Conservation (phyloP, 1,284 basidiomycete genomes). For the Paramarasmius palmivorus region DNA sequence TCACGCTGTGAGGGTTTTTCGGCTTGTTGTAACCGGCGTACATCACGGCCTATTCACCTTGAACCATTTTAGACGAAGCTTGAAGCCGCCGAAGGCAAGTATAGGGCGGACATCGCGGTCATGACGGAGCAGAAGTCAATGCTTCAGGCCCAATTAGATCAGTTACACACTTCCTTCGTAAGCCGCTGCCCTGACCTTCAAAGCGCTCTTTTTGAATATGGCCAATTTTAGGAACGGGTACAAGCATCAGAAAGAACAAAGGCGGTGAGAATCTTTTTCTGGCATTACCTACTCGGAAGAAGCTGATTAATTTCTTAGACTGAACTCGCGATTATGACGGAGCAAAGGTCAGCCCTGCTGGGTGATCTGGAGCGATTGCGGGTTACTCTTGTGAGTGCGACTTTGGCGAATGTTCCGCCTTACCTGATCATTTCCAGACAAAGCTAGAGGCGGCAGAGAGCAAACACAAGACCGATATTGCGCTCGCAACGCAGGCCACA, state of each 20-base stretch:
- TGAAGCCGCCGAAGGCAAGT: constrained; percentile 23
- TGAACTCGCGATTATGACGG: background rate
- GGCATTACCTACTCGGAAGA: background rate
- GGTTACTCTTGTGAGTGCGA: background rate
- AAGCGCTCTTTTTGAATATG: background rate
- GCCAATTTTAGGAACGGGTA: constrained; percentile 1
- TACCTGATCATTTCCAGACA: background rate
- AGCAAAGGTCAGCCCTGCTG: constrained; percentile 1
- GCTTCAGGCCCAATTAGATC: constrained; percentile 2
- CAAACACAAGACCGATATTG: constrained; percentile 22
- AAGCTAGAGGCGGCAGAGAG: constrained; percentile 21
- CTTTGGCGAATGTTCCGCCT: too few relatives aligned
- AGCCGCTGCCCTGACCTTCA: constrained; percentile 1
- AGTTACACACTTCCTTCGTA: constrained; percentile 6
- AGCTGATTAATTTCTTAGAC: background rate
- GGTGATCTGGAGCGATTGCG: background rate
- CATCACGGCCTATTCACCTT: background rate
- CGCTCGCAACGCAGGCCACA: constrained; percentile 12
- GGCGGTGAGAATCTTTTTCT: background rate
- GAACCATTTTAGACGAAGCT: constrained; percentile 22
- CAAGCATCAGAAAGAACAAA: background rate
- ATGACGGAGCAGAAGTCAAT: constrained; percentile 13
- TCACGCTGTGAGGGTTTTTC: constrained; percentile 16
- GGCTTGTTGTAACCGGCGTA: background rate
- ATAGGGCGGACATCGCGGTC: constrained; percentile 21